Conservation (phyloP, 2,329 filamentous ascomycete genomes). For the Ceratocystis diversiconidia region DNA sequence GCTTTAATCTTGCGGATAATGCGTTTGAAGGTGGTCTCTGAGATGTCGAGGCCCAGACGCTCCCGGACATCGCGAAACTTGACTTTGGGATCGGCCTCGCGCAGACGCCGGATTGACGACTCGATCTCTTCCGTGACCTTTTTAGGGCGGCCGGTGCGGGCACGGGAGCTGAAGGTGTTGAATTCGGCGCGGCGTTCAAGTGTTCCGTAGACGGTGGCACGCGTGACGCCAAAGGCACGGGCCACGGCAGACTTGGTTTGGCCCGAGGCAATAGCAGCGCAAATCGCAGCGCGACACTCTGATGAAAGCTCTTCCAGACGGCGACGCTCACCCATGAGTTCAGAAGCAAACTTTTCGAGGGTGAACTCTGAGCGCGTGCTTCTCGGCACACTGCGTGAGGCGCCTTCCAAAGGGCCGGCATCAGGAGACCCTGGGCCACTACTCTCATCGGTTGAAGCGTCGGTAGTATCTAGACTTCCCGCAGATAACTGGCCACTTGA, state of each 20-base stretch:
- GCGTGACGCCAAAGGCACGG: slow-evolving; percentile 18
- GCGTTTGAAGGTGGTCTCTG: slow-evolving; percentile 17
- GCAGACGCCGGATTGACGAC: slow-evolving; percentile 11
- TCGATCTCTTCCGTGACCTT: slow-evolving; percentile 17
- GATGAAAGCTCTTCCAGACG: slow-evolving; percentile 17
- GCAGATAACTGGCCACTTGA: slow-evolving; percentile 1
- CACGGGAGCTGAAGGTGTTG: slow-evolving; percentile 17
- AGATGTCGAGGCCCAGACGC: slow-evolving; percentile 15
- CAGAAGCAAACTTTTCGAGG: slow-evolving; percentile 14
- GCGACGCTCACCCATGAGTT: slow-evolving; percentile 16
- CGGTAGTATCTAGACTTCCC: slow-evolving; percentile 8
- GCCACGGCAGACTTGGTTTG: slow-evolving; percentile 18
- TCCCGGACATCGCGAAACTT: slow-evolving; percentile 17
- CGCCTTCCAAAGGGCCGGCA: slow-evolving; percentile 2
- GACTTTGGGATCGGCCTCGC: slow-evolving; percentile 14
- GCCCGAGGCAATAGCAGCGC: slow-evolving; percentile 17
- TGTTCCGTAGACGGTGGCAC: slow-evolving; percentile 18
- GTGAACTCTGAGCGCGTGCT: slow-evolving; percentile 14
- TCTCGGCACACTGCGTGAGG: not conserved
- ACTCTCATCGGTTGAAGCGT: slow-evolving; percentile 13
- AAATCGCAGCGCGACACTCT: slow-evolving; percentile 18
- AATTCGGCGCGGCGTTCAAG: slow-evolving; percentile 16
- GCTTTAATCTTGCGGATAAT: slow-evolving; percentile 16
- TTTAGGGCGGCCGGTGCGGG: slow-evolving; percentile 17
- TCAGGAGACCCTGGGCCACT: slow-evolving; percentile 10